Percentiles rank a stretch among this genome's conserved stretches.
Evolutionary conservation across 441 rosid genomes (phyloP).

Genomic region (Pelargonium cotyledonis): DNA sequence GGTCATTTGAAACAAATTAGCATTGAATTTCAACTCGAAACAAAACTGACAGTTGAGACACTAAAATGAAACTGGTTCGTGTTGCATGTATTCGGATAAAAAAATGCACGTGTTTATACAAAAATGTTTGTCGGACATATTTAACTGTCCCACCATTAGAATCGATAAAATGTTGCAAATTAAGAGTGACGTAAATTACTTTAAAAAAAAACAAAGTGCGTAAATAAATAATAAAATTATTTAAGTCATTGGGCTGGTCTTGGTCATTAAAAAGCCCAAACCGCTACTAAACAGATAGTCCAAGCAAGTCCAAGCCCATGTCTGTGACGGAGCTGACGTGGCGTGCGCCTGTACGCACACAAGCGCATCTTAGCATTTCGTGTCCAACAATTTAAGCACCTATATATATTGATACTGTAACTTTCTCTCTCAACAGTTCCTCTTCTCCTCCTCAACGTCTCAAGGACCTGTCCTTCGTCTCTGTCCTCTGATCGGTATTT

Average conservation of each 20-base stretch:
- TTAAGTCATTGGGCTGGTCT: background rate
- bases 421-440: background rate
- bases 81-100: too few relatives aligned
- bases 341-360: background rate
- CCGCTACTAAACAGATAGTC: background rate
- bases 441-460: background rate
- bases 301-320: background rate
- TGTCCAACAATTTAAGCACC: background rate
- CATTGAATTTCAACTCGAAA: too few relatives aligned
- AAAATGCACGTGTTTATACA: too few relatives aligned
- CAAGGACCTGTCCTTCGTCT: background rate
- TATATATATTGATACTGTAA: too few relatives aligned
- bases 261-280: background rate
- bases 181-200: too few relatives aligned
- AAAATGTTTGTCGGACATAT: too few relatives aligned
- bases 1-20: too few relatives aligned
- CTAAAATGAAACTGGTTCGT: too few relatives aligned
- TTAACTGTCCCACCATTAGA: too few relatives aligned
- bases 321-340: background rate
- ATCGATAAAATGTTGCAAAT: too few relatives aligned
- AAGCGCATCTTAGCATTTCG: background rate
- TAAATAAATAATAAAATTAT: background rate
- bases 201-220: too few relatives aligned
- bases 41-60: too few relatives aligned
- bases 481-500: conserved; percentile 1